Conservation (phyloP, 1,284 basidiomycete species). For the Ceratobasidium sp. region DNA sequence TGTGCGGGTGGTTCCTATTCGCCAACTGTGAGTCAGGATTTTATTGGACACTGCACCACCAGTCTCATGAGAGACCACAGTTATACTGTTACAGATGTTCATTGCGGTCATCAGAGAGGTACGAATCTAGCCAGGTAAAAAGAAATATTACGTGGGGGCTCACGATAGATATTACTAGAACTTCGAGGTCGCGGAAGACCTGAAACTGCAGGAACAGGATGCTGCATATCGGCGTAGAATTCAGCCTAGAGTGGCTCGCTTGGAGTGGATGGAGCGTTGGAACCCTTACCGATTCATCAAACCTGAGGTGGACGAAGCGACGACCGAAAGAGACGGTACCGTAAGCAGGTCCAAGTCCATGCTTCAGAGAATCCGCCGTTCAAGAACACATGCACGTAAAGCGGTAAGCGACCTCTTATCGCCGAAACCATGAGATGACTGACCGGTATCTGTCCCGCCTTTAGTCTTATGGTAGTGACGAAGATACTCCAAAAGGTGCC, state of each 20-base stretch:
- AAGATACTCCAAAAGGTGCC: slow-evolving; percentile 41
- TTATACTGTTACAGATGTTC: slow-evolving; percentile 97
- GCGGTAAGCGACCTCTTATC: slow-evolving; percentile 7
- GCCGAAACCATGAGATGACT: not conserved
- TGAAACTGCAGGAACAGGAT: slow-evolving; percentile 84
- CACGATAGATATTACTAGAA: slow-evolving; percentile 59
- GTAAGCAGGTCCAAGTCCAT: slow-evolving; percentile 24
- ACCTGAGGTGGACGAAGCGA: slow-evolving; percentile 74
- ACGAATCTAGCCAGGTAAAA: slow-evolving; percentile 27
- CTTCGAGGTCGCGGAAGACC: slow-evolving; percentile 91
- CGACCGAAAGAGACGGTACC: slow-evolving; percentile 54
- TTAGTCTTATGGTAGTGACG: slow-evolving; percentile 42
- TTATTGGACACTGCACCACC: not conserved
- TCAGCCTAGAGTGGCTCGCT: slow-evolving; percentile 54
- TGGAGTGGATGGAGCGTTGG: slow-evolving; percentile 74
- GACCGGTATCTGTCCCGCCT: slow-evolving; percentile 44
- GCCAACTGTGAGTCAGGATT: slow-evolving; percentile 75
- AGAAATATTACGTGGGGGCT: not conserved
- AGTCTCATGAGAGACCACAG: slow-evolving; percentile 55
- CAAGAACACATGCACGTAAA: slow-evolving; percentile 37
- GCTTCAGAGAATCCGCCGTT: slow-evolving; percentile 36
- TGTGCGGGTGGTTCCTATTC: slow-evolving; percentile 89
- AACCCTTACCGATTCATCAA: slow-evolving; percentile 90
- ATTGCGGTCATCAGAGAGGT: slow-evolving; percentile 96
- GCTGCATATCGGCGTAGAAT: slow-evolving; percentile 59